Evolutionary conservation across 2,329 filamentous ascomycete genomes (phyloP), one percentile per base, ranked within the genome.

Genomic region (Neurospora sp.): DNA sequence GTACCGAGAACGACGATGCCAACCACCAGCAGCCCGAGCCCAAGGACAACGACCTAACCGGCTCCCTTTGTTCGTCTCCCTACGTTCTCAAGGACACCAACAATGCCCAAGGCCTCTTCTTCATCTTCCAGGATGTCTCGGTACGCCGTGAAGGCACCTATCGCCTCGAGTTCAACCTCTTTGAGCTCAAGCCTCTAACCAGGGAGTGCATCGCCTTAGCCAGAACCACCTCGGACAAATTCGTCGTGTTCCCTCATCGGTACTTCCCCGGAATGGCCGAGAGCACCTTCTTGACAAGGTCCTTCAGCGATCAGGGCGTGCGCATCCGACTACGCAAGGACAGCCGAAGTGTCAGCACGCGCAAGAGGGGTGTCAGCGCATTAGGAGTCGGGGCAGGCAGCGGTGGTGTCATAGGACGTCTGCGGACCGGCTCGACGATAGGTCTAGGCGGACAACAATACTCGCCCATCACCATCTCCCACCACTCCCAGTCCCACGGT

Each of bases 91-190:
- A 96, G 78, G 92, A 96, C 77, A 85, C 88, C 3, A 85, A 90
- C 76, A 93, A 93, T 76, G 84, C 83, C 82, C 92, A 96, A 79
- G 91, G 91, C 11, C 93, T 90, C 0, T 96, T 93, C 81, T 97
- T 97, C 76, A 90, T 97, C n/a, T 97, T 96, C 79, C 91, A 91
- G 5, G 93, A 97, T 79, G 83, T 97, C 28, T 96, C 92, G 0
- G 89, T 95, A 71, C 91, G 91, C 77, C 83, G 89, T 33, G 87
- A 91, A 75, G 93, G 93, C 38, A 84, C 83, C 23, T 95, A 89
- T 77, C 85, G 90, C 42, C 84, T 97, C 46, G 86, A 89, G 69
- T 97, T 97, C 78, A 90, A 87, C 67, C 84, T 97, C 15, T 94
- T 91, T 79, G 91, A 94, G 78, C 87, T 92, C 81, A 84, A 80